Evolutionary conservation across 495 filamentous ascomycete species (phyloP).

Genomic region (Cairneyella variabilis): DNA sequence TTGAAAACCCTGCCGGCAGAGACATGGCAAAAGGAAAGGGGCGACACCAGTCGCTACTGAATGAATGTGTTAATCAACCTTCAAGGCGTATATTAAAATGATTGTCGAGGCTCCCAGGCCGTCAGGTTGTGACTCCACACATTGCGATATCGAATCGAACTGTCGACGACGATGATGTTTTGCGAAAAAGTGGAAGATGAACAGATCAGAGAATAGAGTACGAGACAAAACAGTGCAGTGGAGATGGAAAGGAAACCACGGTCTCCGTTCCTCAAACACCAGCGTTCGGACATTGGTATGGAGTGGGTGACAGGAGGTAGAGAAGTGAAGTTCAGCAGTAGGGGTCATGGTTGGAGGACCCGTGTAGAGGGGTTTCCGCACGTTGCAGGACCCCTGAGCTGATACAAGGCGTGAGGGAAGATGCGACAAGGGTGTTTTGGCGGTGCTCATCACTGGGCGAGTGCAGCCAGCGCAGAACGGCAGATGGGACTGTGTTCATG

Average conservation of each 20-base stretch:
- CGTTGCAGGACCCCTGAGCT: conserved; percentile 20
- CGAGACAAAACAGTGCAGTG: conserved; percentile 19
- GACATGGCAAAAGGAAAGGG: conserved; percentile 24
- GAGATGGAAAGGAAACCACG: conserved; percentile 10
- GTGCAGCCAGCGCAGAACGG: no score
- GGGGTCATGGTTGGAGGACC: conserved; percentile 8
- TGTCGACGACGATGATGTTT: conserved; percentile 8
- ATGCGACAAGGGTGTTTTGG: neutral
- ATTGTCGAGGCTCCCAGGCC: conserved; percentile 21
- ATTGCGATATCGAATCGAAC: no score
- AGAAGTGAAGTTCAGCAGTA: neutral
- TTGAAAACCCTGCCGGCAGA: conserved; percentile 36
- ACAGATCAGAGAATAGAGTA: conserved; percentile 24
- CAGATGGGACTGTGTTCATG: no score
- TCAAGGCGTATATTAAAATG: conserved; percentile 18
- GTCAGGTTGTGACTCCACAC: conserved; percentile 12
- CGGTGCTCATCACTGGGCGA: neutral
- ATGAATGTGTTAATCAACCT: conserved; percentile 18
- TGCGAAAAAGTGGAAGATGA: conserved; percentile 8
- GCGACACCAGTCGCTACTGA: conserved; percentile 22
- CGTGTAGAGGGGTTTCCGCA: conserved; percentile 7
- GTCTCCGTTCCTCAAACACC: conserved; percentile 23
- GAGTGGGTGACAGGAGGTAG: conserved; percentile 8
- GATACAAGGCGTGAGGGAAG: conserved; percentile 3
- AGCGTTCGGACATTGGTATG: conserved; percentile 15